Evolutionary conservation across 495 filamentous ascomycete species (phyloP).

Genomic region (Pseudoneurospora amorphoporcata): DNA sequence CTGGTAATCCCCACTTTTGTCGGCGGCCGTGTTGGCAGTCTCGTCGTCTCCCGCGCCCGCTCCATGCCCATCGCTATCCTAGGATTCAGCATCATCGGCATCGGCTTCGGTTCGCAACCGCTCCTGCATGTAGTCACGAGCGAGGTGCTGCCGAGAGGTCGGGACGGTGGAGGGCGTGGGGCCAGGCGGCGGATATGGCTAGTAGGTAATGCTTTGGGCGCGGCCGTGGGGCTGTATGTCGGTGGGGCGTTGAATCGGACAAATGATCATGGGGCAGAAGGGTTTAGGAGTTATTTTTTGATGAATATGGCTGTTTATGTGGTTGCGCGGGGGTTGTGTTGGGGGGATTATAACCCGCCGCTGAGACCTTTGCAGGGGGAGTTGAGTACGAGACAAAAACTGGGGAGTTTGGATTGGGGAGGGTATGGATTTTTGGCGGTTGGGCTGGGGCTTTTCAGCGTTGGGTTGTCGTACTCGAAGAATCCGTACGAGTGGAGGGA

Average conservation of each 20-base stretch:
- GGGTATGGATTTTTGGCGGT: conserved; percentile 21
- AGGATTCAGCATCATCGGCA: conserved; percentile 18
- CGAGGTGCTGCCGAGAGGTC: conserved; percentile 27
- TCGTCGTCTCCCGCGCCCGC: conserved; percentile 22
- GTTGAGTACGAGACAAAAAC: conserved; percentile 15
- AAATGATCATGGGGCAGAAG: conserved; percentile 7
- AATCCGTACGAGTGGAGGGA: conserved; percentile 27
- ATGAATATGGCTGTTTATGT: conserved; percentile 14
- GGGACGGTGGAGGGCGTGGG: conserved; percentile 17
- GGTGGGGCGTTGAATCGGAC: conserved; percentile 19
- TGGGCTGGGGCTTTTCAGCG: conserved; percentile 21
- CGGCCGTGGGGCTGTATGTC: conserved; percentile 8
- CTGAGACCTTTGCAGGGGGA: conserved; percentile 1
- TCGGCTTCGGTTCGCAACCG: conserved; percentile 24
- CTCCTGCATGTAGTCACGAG: conserved; percentile 25
- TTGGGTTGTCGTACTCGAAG: conserved; percentile 26
- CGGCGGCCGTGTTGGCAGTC: conserved; percentile 15
- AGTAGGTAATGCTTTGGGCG: conserved; percentile 12
- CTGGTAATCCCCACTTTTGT: conserved; percentile 21
- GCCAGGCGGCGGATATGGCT: conserved; percentile 19
- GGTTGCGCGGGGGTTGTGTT: conserved; percentile 10
- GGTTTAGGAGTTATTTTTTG: conserved; percentile 25
- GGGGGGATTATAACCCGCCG: conserved; percentile 19
- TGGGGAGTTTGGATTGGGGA: conserved; percentile 25
- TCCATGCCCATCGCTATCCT: conserved; percentile 24